These are phyloP conservation scores for Dillenia turbinata DNA, from an alignment of 164 flowering plant genomes.

Conservation along the genomic window DNA sequence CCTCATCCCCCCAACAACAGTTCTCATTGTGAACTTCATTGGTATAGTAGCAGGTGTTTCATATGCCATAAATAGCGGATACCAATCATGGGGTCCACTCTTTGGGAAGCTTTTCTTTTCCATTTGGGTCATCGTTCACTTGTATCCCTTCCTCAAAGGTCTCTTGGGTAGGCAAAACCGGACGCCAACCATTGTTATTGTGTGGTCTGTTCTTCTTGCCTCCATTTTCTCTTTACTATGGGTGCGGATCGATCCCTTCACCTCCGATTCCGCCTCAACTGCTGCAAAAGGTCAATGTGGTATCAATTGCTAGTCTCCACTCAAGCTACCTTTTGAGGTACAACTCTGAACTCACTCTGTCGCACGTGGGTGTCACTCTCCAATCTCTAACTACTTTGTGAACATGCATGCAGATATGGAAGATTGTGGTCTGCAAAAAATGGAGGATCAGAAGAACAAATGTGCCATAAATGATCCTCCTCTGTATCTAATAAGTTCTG, in stretches of 20 bases:
- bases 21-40: conserved; percentile 75
- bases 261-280: conserved; percentile 32
- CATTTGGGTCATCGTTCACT: conserved; percentile 86
- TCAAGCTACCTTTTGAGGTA: conserved; percentile 4
- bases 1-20: conserved; percentile 91
- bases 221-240: conserved; percentile 93
- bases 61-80: conserved; percentile 85
- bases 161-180: conserved; percentile 86
- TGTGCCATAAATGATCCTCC: too few species aligned
- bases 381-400: too few species aligned
- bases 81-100: conserved; percentile 97
- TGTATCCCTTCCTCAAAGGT: conserved; percentile 96
- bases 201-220: conserved; percentile 94
- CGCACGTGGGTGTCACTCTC: neutral
- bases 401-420: too few species aligned
- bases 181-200: conserved; percentile 90
- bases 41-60: conserved; percentile 97
- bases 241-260: conserved; percentile 93
- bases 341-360: conserved; percentile 7
- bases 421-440: too few species aligned
- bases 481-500: too few species aligned
- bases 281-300: conserved; percentile 69
- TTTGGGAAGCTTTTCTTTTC: conserved; percentile 95
- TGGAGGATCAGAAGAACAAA: too few species aligned
- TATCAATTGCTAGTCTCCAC: conserved; percentile 46